Percentiles rank a stretch among this genome's conserved stretches.
phyloP scores from a whole-genome alignment of 441 rosid genomes.

The Macaranga tanarius region DNA sequence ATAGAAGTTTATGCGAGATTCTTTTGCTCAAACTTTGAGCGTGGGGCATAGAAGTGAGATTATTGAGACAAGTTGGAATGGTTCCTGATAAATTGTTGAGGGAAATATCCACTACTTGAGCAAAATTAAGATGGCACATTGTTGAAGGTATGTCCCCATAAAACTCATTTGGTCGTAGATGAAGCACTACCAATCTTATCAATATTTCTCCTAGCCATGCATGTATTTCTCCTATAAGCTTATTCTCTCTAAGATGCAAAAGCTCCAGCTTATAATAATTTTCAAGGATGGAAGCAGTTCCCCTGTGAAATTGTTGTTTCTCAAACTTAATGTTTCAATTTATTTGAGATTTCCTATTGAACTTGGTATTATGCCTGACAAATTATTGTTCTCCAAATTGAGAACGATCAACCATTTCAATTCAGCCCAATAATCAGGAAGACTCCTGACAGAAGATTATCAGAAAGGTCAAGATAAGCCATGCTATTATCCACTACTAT shows the following conservation, averaged over 20 bases:
- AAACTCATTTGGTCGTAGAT: constrained; percentile 17
- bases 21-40: background rate
- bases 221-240: constrained; percentile 13
- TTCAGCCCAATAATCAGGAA: constrained; percentile 14
- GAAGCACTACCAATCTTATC: constrained; percentile 6
- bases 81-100: constrained; percentile 4
- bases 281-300: constrained; percentile 20
- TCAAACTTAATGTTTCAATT: constrained; percentile 1
- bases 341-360: background rate
- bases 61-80: background rate
- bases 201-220: constrained; percentile 21
- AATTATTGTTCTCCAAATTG: constrained; percentile 22
- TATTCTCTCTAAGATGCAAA: constrained; percentile 24
- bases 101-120: constrained; percentile 19
- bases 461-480: constrained; percentile 18
- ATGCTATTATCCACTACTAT: background rate
- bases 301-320: constrained; percentile 14
- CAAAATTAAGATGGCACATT: background rate
- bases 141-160: constrained; percentile 8
- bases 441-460: background rate
- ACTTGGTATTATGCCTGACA: constrained; percentile 13
- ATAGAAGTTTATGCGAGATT: background rate
- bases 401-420: background rate
- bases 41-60: constrained; percentile 13
- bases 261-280: background rate